Evolutionary conservation across 192 early-diverging fungal genomes (phyloP).

Genomic region (Allomyces macrogynus): DNA sequence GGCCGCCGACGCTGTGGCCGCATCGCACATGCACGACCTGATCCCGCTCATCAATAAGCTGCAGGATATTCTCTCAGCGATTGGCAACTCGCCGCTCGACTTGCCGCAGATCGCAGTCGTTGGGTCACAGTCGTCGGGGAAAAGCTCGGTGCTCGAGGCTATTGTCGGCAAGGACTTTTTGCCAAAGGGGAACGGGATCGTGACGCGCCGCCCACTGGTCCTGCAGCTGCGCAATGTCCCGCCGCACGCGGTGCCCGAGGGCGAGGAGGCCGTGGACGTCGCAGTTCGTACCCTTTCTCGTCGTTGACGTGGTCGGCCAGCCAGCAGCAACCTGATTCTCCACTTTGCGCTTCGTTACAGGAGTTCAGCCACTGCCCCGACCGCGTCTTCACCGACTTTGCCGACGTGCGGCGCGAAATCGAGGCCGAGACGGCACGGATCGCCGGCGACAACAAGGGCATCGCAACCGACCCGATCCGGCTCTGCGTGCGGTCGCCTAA

Average conservation of each 20-base stretch:
- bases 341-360: too few relatives aligned
- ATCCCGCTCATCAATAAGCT: conserved; percentile 65
- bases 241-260: neutral
- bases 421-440: conserved; percentile 57
- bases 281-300: neutral
- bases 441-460: conserved; percentile 61
- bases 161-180: conserved; percentile 94
- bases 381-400: conserved; percentile 55
- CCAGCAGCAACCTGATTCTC: neutral
- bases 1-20: too few relatives aligned
- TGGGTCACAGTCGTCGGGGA: conserved; percentile 77
- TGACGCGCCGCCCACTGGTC: conserved; percentile 62
- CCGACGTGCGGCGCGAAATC: conserved; percentile 56
- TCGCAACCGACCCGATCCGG: conserved; percentile 53
- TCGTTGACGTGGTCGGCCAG: neutral
- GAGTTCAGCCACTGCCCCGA: conserved; percentile 58
- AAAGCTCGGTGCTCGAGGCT: conserved; percentile 91
- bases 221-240: conserved; percentile 52
- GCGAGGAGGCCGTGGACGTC: neutral
- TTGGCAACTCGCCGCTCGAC: conserved; percentile 54
- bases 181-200: conserved; percentile 73
- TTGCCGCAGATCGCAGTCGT: conserved; percentile 71
- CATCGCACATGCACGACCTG: conserved; percentile 41
- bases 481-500: conserved; percentile 53
- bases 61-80: conserved; percentile 58